Evolutionary conservation across 2,329 filamentous ascomycete species (phyloP).

Genomic region (Chaetomiaceae sp.): DNA sequence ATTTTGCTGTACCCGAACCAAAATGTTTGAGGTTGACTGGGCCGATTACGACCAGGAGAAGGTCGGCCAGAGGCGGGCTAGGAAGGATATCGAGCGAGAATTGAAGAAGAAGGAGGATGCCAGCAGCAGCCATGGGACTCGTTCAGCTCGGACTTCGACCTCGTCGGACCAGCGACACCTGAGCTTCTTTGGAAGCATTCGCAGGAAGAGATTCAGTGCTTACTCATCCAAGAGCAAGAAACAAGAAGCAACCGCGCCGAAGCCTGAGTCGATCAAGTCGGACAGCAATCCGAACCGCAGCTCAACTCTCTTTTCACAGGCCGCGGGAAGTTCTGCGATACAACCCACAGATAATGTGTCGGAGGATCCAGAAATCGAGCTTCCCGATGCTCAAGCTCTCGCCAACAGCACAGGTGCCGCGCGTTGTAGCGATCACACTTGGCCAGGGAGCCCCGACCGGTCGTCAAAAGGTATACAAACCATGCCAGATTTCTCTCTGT

Average conservation of each 20-base stretch:
- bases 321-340: neutral
- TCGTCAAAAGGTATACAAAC: constrained; percentile 35
- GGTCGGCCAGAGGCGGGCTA: constrained; percentile 48
- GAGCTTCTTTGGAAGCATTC: constrained; percentile 42
- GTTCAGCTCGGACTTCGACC: constrained; percentile 42
- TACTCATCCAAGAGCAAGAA: constrained; percentile 19
- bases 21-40: constrained; percentile 59
- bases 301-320: constrained; percentile 1
- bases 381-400: neutral
- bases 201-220: constrained; percentile 32
- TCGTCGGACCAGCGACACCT: constrained; percentile 40
- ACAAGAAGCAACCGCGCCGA: neutral
- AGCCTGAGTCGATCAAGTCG: neutral
- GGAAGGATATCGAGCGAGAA: constrained; percentile 42
- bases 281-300: neutral
- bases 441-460: constrained; percentile 18
- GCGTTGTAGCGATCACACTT: neutral
- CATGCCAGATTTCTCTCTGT: neutral
- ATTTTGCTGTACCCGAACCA: constrained; percentile 10
- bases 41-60: constrained; percentile 51
- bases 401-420: neutral
- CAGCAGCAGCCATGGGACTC: constrained; percentile 32
- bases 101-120: constrained; percentile 29
- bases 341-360: neutral
- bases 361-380: neutral